These are phyloP conservation scores for Nymphaea colorata DNA, from an alignment of 164 flowering plant species.

Conservation along the genomic window DNA sequence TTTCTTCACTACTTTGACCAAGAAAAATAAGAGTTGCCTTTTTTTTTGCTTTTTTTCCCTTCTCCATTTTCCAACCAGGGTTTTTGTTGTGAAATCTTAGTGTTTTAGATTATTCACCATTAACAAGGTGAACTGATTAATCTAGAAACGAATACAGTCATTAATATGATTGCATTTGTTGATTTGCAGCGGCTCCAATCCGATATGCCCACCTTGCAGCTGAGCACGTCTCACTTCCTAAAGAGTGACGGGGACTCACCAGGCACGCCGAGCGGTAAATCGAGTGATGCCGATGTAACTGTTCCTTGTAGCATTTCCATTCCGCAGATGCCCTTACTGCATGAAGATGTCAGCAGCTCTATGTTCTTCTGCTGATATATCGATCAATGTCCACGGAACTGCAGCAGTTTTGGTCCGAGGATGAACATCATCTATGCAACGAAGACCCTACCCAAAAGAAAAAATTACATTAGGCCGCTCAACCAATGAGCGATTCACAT, in stretches of 20 bases:
- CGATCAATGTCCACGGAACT: no score
- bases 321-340: slow-evolving; percentile 46
- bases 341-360: slow-evolving; percentile 35
- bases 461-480: no score
- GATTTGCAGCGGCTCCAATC: slow-evolving; percentile 48
- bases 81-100: no score
- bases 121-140: no score
- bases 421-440: no score
- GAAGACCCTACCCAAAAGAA: no score
- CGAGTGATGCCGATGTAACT: not conserved
- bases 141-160: no score
- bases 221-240: slow-evolving; percentile 38
- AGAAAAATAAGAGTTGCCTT: not conserved
- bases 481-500: no score
- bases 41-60: not conserved
- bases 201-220: slow-evolving; percentile 71
- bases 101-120: no score
- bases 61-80: no score
- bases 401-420: no score
- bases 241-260: slow-evolving; percentile 29
- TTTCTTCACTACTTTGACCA: no score
- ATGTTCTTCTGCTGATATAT: slow-evolving; percentile 48
- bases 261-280: not conserved
- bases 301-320: slow-evolving; percentile 8
- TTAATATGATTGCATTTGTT: not conserved